Base-by-base conservation (phyloP, 352 stramenopile species). In the Globisporangium nunn region DNA sequence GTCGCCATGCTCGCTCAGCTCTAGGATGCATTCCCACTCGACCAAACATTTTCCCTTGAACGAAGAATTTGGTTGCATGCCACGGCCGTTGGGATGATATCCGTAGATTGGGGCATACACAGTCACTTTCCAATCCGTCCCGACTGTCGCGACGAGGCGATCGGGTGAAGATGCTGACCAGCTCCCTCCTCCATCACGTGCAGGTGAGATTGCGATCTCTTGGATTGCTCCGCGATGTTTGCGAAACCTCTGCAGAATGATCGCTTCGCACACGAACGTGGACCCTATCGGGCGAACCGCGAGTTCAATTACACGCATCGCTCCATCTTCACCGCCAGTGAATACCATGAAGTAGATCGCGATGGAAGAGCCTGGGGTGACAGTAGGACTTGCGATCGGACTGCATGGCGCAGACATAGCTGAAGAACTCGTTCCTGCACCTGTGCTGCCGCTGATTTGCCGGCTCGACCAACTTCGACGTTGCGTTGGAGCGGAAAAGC, bases 271-370 rank as follows among this genome's bases (percentile, higher is more conserved):
- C 8, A 59, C 54, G 54, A 91, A 75, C 6, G 49, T 58, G 8
- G 56, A 61, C 30, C 58, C 58, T 12, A 64, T 56, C 18, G 65
- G 62, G 8, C 56, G 66, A 10, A 91, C 28, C 1, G 66, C 56
- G 3, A 91, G 55, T 51, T 89, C 77, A 2, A 80, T 74, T 14
- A 91, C 72, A 15, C 54, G 68, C 29, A 91, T 41, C 15, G 80
- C 62, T 15, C 81, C 81, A 40, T 89, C 77, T 50, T 72, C 68
- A 49, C 79, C 80, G 7, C 81, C 81, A 11, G 65, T 86, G 57
- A 91, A 91, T 2, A 89, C 68, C 59, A 89, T 71, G 28, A 89
- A 84, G 49, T 75, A 60, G 12, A 87, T 62, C 6, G 62, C 80
- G 48, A 30, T 39, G 1, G 59, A 52, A 5, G 11, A 17, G 11